These are phyloP conservation scores for Gossypium longicalyx DNA, from an alignment of 345 rosid species.

Conservation along the genomic window DNA sequence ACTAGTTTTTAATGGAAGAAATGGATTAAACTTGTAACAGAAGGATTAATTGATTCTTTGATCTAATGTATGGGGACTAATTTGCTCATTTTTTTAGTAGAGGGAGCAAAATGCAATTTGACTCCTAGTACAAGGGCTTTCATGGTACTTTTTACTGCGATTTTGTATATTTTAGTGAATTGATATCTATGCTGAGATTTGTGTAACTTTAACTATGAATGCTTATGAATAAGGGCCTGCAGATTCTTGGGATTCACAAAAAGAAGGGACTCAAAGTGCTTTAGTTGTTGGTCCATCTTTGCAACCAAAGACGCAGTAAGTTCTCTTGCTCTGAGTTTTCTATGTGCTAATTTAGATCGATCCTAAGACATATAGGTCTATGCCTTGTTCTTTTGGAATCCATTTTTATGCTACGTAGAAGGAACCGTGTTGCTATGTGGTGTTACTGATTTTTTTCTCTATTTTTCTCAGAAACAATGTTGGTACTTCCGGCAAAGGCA, in stretches of 20 bases:
- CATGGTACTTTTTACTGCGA: no score
- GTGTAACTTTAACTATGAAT: background rate
- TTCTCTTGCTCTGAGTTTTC: conserved; percentile 12
- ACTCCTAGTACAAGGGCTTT: no score
- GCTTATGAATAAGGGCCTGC: conserved; percentile 48
- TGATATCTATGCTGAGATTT: background rate
- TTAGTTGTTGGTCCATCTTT: conserved; percentile 78
- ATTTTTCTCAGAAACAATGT: conserved; percentile 42
- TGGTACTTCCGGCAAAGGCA: conserved; percentile 59
- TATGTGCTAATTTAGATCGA: background rate
- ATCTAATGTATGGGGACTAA: no score
- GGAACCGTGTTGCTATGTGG: background rate
- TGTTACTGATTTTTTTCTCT: conserved; percentile 16
- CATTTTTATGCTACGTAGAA: background rate
- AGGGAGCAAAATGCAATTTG: no score
- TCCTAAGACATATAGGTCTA: background rate
- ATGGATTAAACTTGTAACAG: no score
- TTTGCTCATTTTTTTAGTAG: no score
- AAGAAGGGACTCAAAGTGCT: conserved; percentile 56
- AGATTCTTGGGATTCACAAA: conserved; percentile 46
- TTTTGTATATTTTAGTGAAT: background rate
- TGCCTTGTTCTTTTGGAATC: background rate
- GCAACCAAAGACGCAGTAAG: conserved; percentile 61
- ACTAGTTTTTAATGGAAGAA: no score
- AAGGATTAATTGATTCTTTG: no score